Conservation (phyloP, 2,329 filamentous ascomycete genomes). For the Pyrenochaeta sp. region DNA sequence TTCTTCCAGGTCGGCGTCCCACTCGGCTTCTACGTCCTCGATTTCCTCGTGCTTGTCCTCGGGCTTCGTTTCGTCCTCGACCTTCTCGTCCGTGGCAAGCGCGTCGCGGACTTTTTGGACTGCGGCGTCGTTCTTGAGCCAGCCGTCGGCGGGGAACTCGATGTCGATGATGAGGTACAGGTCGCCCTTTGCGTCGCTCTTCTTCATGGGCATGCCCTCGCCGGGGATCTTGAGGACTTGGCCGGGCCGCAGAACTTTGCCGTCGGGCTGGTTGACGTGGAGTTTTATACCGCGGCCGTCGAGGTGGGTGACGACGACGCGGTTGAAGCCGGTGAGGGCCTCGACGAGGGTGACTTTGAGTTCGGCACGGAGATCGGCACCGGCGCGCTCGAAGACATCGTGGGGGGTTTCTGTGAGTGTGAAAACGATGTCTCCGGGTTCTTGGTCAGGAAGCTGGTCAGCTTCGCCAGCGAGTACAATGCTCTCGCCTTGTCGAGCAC, state of each 20-base stretch:
- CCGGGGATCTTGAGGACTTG: constrained; percentile 85
- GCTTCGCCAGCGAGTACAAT: constrained; percentile 93
- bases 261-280: constrained; percentile 71
- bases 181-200: constrained; percentile 82
- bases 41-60: constrained; percentile 71
- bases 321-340: constrained; percentile 85
- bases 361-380: constrained; percentile 82
- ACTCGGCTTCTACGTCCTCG: constrained; percentile 87
- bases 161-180: constrained; percentile 87
- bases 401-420: constrained; percentile 83
- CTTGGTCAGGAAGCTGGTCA: constrained; percentile 87
- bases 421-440: constrained; percentile 93
- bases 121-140: constrained; percentile 73
- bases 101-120: constrained; percentile 76
- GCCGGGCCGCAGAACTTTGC: constrained; percentile 81
- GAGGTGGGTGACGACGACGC: constrained; percentile 88
- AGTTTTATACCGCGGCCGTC: constrained; percentile 91
- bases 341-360: constrained; percentile 83
- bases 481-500: constrained; percentile 79
- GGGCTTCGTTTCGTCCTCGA: too few species aligned
- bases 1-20: constrained; percentile 83
- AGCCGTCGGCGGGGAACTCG: constrained; percentile 86
- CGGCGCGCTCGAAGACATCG: constrained; percentile 80
- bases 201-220: constrained; percentile 95
- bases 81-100: constrained; percentile 67